phyloP scores from a whole-genome alignment of 768 basidiomycete species.

The Paxillus involutus region DNA sequence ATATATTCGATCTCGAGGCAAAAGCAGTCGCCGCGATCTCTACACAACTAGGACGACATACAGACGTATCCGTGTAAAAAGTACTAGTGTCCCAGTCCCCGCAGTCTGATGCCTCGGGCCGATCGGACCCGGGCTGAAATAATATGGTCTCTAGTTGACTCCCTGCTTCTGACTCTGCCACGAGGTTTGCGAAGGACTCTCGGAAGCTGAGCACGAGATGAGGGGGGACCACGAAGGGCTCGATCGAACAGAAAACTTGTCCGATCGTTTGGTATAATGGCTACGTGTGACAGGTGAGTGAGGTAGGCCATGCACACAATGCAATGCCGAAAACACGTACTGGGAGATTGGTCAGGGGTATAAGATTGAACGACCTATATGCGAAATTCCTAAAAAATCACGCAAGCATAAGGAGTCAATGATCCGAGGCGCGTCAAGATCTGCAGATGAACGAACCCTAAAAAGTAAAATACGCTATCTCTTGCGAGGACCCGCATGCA shows the following conservation, averaged over 20 bases:
- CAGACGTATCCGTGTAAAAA: slow-evolving; percentile 19
- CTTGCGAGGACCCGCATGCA: slow-evolving; percentile 2
- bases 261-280: not conserved
- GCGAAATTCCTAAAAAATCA: not conserved
- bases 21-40: slow-evolving; percentile 41
- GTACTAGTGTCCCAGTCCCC: not conserved
- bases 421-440: not conserved
- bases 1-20: slow-evolving; percentile 35
- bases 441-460: not conserved
- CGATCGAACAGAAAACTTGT: not conserved
- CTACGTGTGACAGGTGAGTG: not conserved
- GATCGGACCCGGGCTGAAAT: not conserved
- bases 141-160: slow-evolving; percentile 3
- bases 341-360: not conserved
- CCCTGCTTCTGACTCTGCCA: slow-evolving; percentile 1
- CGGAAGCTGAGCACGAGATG: slow-evolving; percentile 10
- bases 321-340: not conserved
- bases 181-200: not conserved
- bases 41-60: slow-evolving; percentile 14
- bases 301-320: no score
- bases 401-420: not conserved
- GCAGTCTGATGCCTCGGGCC: not conserved
- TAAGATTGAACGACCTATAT: not conserved
- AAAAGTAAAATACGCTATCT: slow-evolving; percentile 6
- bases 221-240: slow-evolving; percentile 7